Conservation (phyloP, 1,139 yeast species). For the Geotrichum cucujoidarum region DNA sequence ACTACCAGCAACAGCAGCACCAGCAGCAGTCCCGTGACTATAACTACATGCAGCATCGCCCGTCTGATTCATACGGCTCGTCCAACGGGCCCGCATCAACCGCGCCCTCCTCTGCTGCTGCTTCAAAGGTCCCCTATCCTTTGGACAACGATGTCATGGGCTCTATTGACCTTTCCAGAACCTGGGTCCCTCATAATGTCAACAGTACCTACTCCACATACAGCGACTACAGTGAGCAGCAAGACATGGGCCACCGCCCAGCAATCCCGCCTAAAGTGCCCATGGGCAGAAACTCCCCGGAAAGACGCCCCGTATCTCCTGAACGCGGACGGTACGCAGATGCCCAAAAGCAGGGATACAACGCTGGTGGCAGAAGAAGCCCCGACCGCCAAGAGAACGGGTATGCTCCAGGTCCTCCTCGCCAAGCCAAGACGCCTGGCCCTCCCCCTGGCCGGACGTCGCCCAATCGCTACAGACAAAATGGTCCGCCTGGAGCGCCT, state of each 20-base stretch:
- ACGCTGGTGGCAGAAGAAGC: no score
- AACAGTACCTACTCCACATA: conserved; percentile 10
- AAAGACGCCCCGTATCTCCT: no score
- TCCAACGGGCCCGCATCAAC: conserved; percentile 8
- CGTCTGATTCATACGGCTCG: conserved; percentile 1
- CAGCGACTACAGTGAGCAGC: conserved; percentile 13
- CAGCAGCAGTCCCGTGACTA: background rate
- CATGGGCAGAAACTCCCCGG: no score
- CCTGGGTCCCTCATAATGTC: background rate
- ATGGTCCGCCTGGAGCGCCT: no score
- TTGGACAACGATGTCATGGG: conserved; percentile 19
- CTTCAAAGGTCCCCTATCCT: conserved; percentile 20
- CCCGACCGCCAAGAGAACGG: no score
- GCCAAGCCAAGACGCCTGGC: no score
- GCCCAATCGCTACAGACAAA: no score
- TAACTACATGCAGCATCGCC: conserved; percentile 4
- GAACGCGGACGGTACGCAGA: no score
- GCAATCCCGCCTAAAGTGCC: background rate
- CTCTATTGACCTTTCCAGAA: conserved; percentile 9
- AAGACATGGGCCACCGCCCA: background rate
- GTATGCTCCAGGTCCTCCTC: no score
- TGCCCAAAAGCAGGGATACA: no score
- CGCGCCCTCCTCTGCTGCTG: conserved; percentile 9
- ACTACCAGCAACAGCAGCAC: conserved; percentile 1
- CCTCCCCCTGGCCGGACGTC: no score